Conservation (phyloP, 2,329 filamentous ascomycete species). For the Arthroderma sp. region DNA sequence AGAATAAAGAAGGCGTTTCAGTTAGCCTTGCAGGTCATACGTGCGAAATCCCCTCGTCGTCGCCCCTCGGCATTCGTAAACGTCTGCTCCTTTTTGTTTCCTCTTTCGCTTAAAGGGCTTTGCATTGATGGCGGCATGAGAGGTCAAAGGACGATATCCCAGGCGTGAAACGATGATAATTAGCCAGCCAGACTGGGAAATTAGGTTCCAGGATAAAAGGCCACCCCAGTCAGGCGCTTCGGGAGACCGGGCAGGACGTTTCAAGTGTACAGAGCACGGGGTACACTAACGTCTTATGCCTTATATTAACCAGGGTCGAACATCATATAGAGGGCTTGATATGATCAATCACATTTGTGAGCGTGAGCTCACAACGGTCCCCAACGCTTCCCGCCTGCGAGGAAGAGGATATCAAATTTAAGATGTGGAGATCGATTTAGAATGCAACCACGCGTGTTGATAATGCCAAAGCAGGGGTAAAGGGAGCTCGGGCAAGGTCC, state of each 20-base stretch:
- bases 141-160: neutral
- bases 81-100: neutral
- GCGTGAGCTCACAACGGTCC: neutral
- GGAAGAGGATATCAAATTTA: neutral
- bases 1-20: slow-evolving; percentile 1
- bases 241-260: neutral
- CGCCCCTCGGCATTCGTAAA: neutral
- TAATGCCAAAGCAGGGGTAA: neutral
- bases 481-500: neutral
- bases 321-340: neutral
- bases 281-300: neutral
- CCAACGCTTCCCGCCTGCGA: neutral
- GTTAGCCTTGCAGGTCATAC: neutral
- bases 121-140: neutral
- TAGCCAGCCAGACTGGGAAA: neutral
- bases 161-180: neutral
- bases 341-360: neutral
- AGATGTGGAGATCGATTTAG: neutral
- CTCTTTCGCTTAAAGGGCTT: neutral
- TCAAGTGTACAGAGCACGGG: neutral
- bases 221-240: neutral
- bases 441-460: neutral
- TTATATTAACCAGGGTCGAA: neutral
- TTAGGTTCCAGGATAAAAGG: neutral
- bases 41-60: neutral